Evolutionary conservation across 2,329 filamentous ascomycete species (phyloP).

Genomic region (Diaporthe citri): DNA sequence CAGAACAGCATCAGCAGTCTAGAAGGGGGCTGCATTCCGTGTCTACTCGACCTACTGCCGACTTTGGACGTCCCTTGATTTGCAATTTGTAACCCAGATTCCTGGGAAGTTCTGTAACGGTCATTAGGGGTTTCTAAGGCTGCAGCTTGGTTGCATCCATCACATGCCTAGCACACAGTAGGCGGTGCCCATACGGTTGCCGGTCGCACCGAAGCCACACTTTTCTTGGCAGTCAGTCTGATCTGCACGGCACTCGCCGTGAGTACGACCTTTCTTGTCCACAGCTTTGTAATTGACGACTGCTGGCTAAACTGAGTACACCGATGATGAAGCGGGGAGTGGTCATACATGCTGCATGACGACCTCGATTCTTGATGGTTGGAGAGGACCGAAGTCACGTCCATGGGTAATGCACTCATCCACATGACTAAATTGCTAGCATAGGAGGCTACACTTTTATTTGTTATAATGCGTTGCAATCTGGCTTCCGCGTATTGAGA

Average conservation of each 20-base stretch:
- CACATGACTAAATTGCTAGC: neutral
- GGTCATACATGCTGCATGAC: too few species aligned
- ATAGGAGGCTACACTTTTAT: neutral
- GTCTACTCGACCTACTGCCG: neutral
- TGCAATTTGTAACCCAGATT: neutral
- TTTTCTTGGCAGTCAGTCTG: neutral
- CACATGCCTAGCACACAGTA: neutral
- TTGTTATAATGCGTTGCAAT: neutral
- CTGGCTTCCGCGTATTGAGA: neutral
- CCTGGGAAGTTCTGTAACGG: neutral
- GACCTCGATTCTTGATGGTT: neutral
- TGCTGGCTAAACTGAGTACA: neutral
- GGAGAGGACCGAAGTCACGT: neutral
- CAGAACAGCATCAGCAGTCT: neutral
- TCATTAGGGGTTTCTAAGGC: neutral
- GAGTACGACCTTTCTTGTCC: neutral
- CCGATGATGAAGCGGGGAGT: neutral
- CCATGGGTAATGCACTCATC: neutral
- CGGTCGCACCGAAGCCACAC: conserved; percentile 15
- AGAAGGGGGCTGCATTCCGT: neutral
- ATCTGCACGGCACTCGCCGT: conserved; percentile 18
- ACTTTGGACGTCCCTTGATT: neutral
- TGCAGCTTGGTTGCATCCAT: neutral
- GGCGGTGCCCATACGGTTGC: conserved; percentile 7
- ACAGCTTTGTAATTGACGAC: neutral